Base-by-base conservation (phyloP, 306 rosid genomes). In the Oxytropis ochrocephala region DNA sequence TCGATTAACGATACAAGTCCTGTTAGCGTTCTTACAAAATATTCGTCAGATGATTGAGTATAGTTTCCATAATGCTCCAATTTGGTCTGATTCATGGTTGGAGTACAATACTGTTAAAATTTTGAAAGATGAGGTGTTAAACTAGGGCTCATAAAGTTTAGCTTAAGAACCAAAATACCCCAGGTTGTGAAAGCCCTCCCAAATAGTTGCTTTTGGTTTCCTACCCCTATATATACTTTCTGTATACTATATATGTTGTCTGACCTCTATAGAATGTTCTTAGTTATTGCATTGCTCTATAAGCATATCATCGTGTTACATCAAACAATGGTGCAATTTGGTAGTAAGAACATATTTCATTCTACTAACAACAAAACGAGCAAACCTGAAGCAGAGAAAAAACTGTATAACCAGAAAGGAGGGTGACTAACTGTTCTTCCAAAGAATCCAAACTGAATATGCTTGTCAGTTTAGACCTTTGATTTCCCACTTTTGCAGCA, bases 241-340 rank as follows among this genome's bases (percentile, higher is more conserved):
- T 33, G 36, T 11, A 38, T 60, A 18, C 4, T 19, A 19, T n/a
- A n/a, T n/a, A n/a, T 33, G 38, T 4, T 33, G 38, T 4, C 3
- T 33, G 1, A 33, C 1, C 11, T 43, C n/a, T 1, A 51, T 5
- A 19, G 51, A 53, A 53, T 69, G 64, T 39, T 39, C 64, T 52
- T 18, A 39, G 51, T 36, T 53, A 6, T 35, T 54, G 5, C n/a
- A 17, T 36, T 36, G 41, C 41, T 36, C 8, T 36, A 36, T 7
- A 36, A 5, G 8, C 9, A 16, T 16, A 32, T 33, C 36, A 70
- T 29, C 19, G 18, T 36, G 61, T 51, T 39, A 51, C 30, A 39
- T 51, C 73, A 47, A 65, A 29, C 71, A 48, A 65, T 43, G 8
- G 21, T 17, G 18, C 58, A 39, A 47, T 35, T 72, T 59, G 76